Base-by-base conservation (phyloP, 148 eudicot species). In the Euryodendron excelsum region DNA sequence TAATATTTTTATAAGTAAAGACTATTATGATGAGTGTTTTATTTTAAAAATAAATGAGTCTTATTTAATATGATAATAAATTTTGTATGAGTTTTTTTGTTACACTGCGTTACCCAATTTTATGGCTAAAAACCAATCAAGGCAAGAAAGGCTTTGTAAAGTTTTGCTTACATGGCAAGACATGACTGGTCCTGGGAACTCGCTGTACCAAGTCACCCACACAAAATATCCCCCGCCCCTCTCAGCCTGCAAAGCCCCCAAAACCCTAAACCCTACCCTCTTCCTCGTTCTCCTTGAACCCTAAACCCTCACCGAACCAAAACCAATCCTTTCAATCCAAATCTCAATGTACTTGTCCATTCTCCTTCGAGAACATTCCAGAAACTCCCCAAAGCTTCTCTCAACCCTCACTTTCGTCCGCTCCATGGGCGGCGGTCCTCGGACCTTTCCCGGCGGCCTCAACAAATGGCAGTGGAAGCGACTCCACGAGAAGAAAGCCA, bases 381-480 rank as follows among this genome's bases (percentile, higher is more conserved):
- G 48, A 67, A 59, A 47, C 74, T 9, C n/a, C 80, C 80, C 48
- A 6, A 21, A 52, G 2, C 80, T 76, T 11, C 82, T 73, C 80
- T 74, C 62, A 69, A 52, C 79, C 37, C 89, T 89, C 81, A 33
- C 71, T 67, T 77, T 83, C 79, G 41, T 82, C 82, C 94, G 97
- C 45, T 28, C 27, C 74, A 95, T 95, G 97, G 96, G 94, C 66
- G 96, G 97, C 65, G 97, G 99, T 1, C 94, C 97, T 6, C 81
- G 99, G 0, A 95, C 94, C 41, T 95, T 93, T 78, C 94, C 97
- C 7, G 98, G 96, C 76, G 98, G 98, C 23, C 85, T 95, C 48
- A 95, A 90, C 91, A 90, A 93, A 30, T 90, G 96, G 97, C 96
- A 91, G 18, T 95, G 99, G 99, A 95, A 88, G 75, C 96, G 99